A percentile compares a stretch with the other conserved stretches of the same genome.
Conservation (phyloP, 2,329 filamentous ascomycete genomes). For the Trichoderma atroviride region DNA sequence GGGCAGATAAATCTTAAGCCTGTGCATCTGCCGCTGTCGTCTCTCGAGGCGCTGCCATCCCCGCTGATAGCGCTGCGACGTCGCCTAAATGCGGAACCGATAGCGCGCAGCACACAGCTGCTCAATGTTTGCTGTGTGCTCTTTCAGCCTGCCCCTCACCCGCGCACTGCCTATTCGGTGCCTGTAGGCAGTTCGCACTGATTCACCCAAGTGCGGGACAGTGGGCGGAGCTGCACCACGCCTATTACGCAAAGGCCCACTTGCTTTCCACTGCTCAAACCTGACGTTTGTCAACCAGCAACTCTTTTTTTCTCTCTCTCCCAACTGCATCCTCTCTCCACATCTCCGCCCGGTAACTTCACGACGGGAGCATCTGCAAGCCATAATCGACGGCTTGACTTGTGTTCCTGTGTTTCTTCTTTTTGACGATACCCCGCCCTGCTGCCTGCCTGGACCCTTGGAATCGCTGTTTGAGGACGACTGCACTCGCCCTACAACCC, state of each 20-base stretch:
- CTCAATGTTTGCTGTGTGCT: background rate
- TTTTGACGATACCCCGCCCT: conserved; percentile 23
- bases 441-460: conserved; percentile 29
- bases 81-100: background rate
- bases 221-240: conserved; percentile 25
- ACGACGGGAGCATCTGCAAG: conserved; percentile 13
- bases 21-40: conserved; percentile 22
- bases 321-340: conserved; percentile 28
- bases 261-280: conserved; percentile 37
- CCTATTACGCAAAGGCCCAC: conserved; percentile 48
- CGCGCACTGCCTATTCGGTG: conserved; percentile 6
- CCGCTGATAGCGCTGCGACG: conserved; percentile 1
- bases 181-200: conserved; percentile 15
- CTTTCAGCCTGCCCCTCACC: conserved; percentile 15
- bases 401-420: conserved; percentile 29
- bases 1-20: background rate
- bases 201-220: conserved; percentile 29
- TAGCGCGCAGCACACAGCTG: background rate
- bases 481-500: conserved; percentile 46
- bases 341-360: conserved; percentile 23
- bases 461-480: conserved; percentile 44
- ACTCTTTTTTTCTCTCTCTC: conserved; percentile 28
- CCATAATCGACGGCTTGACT: conserved; percentile 15
- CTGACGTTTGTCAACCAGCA: conserved; percentile 41
- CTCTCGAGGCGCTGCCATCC: conserved; percentile 6